Evolutionary conservation across 306 rosid species (phyloP).

Genomic region (Boehmeria nivea): DNA sequence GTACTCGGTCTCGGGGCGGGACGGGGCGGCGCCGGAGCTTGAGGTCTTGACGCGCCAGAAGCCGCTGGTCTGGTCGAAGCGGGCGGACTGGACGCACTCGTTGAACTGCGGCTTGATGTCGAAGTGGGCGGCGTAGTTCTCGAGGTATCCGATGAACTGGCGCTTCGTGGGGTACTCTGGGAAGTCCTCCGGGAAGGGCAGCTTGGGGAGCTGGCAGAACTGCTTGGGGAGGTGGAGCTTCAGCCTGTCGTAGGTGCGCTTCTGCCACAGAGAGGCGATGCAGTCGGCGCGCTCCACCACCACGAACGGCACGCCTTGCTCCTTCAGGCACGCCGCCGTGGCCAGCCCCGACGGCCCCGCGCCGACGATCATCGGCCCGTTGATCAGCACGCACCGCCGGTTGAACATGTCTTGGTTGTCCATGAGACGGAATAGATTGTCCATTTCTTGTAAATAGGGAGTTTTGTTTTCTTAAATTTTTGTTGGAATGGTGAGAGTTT

Average conservation of each 20-base stretch:
- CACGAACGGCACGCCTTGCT: constrained; percentile 77
- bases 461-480: too few species aligned
- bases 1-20: constrained; percentile 54
- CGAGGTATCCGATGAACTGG: constrained; percentile 75
- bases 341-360: constrained; percentile 97
- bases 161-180: constrained; percentile 78
- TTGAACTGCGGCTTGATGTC: constrained; percentile 72
- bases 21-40: neutral
- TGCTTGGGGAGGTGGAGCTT: constrained; percentile 96
- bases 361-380: constrained; percentile 84
- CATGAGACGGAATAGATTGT: constrained; percentile 46
- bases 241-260: constrained; percentile 70
- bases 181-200: constrained; percentile 67
- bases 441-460: constrained; percentile 33
- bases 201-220: constrained; percentile 75
- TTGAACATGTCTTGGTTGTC: constrained; percentile 48
- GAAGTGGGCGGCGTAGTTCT: constrained; percentile 50
- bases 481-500: constrained; percentile 6
- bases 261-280: constrained; percentile 94
- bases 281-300: constrained; percentile 75
- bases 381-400: constrained; percentile 63
- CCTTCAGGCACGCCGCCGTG: constrained; percentile 81
- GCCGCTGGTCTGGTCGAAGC: constrained; percentile 61
- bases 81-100: constrained; percentile 57
- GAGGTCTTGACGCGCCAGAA: constrained; percentile 69